Conservation (phyloP, 1,284 basidiomycete species). For the Trichosporon faecale region DNA sequence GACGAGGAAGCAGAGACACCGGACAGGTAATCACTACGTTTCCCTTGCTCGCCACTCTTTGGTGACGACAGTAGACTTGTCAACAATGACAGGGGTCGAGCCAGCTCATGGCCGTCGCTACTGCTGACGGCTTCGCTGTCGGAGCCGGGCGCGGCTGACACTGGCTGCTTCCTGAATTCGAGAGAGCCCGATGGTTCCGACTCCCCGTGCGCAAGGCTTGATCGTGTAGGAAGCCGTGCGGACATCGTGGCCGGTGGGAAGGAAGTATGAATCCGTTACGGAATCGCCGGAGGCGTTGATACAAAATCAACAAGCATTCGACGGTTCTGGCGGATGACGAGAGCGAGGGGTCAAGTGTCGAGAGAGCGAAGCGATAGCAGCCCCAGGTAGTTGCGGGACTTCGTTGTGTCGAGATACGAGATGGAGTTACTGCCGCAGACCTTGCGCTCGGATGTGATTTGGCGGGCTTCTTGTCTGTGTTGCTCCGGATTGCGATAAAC, state of each 20-base stretch:
- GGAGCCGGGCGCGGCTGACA: conserved; percentile 15
- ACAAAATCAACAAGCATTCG: background rate
- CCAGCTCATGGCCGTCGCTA: conserved; percentile 12
- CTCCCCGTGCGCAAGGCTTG: background rate
- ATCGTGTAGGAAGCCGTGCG: background rate
- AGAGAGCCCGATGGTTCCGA: background rate
- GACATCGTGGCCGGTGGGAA: background rate
- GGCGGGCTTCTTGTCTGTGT: background rate
- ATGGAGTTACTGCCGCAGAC: too few species aligned
- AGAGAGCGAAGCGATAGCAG: too few species aligned
- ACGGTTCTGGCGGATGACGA: too few species aligned
- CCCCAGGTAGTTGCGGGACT: too few species aligned
- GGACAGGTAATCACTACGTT: conserved; percentile 12
- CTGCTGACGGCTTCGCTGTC: conserved; percentile 19
- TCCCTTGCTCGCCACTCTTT: background rate
- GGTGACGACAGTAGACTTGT: conserved; percentile 32
- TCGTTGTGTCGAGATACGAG: too few species aligned
- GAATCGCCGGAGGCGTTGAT: background rate
- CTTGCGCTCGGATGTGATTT: too few species aligned
- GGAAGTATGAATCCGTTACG: background rate
- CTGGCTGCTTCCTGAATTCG: conserved; percentile 24
- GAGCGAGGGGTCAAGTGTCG: too few species aligned
- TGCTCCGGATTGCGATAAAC: too few species aligned
- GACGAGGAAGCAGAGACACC: conserved; percentile 28
- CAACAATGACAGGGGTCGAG: conserved; percentile 33